Evolutionary conservation across 768 basidiomycete species (phyloP).

Genomic region (Panellus pusillus): DNA sequence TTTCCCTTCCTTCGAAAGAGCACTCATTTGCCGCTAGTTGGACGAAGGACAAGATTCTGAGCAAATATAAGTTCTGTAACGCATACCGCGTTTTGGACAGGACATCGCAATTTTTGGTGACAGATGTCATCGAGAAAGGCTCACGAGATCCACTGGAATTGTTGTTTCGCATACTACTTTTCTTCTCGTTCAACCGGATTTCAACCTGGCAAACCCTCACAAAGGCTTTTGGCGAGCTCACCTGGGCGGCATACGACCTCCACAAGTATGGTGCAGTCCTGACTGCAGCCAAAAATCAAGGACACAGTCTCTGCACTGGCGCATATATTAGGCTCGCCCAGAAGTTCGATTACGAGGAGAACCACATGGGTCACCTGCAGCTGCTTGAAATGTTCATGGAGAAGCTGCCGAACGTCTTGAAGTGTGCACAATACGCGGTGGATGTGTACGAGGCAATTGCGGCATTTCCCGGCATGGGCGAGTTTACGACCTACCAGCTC

Average conservation of each 20-base stretch:
- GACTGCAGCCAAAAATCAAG: conserved; percentile 34
- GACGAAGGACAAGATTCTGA: conserved; percentile 65
- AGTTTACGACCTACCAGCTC: conserved; percentile 72
- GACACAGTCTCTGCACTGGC: conserved; percentile 59
- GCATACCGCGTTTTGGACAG: conserved; percentile 75
- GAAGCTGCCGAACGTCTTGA: conserved; percentile 49
- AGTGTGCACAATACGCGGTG: conserved; percentile 51
- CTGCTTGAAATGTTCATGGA: conserved; percentile 63
- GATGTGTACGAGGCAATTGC: conserved; percentile 63
- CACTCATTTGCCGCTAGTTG: conserved; percentile 43
- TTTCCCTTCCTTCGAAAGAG: background rate
- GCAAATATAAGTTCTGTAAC: conserved; percentile 64
- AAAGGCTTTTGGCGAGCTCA: conserved; percentile 48
- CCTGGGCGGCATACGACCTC: conserved; percentile 59
- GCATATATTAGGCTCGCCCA: conserved; percentile 76
- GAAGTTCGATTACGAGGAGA: conserved; percentile 43
- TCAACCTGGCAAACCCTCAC: conserved; percentile 69
- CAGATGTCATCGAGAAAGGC: conserved; percentile 69
- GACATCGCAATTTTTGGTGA: conserved; percentile 65
- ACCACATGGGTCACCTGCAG: conserved; percentile 62
- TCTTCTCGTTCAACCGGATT: conserved; percentile 69
- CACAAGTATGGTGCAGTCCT: conserved; percentile 55
- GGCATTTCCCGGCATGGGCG: conserved; percentile 70
- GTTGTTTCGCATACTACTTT: conserved; percentile 69
- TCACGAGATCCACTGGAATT: conserved; percentile 59